Evolutionary conservation across 176 grass and related monocot species (phyloP).

Genomic region (Phoenix roebelenii): DNA sequence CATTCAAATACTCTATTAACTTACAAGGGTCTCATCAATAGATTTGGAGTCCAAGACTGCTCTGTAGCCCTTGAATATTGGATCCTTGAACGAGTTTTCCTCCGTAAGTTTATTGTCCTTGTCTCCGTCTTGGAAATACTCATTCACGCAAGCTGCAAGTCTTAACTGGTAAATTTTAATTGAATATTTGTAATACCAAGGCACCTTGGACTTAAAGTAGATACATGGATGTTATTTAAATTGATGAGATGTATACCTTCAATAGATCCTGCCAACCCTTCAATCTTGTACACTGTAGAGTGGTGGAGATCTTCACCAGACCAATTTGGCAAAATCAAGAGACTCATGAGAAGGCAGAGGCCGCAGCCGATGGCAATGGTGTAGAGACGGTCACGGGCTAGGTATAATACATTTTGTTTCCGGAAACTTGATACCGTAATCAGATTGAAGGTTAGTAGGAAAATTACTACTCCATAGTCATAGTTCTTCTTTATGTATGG

Average conservation of each 20-base stretch:
- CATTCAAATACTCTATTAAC: neutral
- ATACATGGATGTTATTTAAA: too few species aligned
- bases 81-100: conserved; percentile 35
- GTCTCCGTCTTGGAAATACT: conserved; percentile 54
- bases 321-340: conserved; percentile 81
- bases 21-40: conserved; percentile 78
- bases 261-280: conserved; percentile 70
- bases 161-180: conserved; percentile 27
- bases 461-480: conserved; percentile 85
- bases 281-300: conserved; percentile 60
- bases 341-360: conserved; percentile 82
- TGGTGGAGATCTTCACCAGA: conserved; percentile 86
- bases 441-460: conserved; percentile 90
- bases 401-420: conserved; percentile 41
- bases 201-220: too few species aligned
- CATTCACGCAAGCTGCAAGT: conserved; percentile 59
- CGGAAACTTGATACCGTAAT: conserved; percentile 92
- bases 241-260: conserved; percentile 35
- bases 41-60: conserved; percentile 83
- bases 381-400: conserved; percentile 66
- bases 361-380: conserved; percentile 80
- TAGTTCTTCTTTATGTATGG: conserved; percentile 89
- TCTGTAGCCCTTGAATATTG: conserved; percentile 54
- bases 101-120: conserved; percentile 31
- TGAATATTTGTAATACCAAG: neutral